Conservation (phyloP, 768 basidiomycete genomes). For the Hortiboletus campestris region DNA sequence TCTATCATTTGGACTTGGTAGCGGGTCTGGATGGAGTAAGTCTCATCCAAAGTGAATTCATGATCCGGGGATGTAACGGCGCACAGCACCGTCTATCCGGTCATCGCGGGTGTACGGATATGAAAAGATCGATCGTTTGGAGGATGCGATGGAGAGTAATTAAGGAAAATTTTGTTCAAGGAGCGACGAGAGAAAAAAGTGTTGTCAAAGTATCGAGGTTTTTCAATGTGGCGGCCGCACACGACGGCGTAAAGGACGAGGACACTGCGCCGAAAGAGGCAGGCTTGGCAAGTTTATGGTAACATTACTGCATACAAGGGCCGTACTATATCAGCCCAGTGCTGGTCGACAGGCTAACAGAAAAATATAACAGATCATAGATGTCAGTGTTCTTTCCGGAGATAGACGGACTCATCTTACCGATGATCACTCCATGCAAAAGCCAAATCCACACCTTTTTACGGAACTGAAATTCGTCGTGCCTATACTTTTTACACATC, state of each 20-base stretch:
- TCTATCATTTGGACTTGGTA: constrained; percentile 10
- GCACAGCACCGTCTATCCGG: constrained; percentile 25
- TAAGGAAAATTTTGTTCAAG: constrained; percentile 25
- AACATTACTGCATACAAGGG: constrained; percentile 15
- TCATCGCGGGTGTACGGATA: constrained; percentile 33
- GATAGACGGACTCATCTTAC: constrained; percentile 30
- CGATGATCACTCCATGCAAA: constrained; percentile 34
- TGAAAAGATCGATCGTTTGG: constrained; percentile 25
- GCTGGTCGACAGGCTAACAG: constrained; percentile 7
- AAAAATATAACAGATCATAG: constrained; percentile 1
- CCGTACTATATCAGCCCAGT: constrained; percentile 17
- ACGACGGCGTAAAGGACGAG: neutral
- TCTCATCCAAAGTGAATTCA: constrained; percentile 11
- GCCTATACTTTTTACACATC: constrained; percentile 19
- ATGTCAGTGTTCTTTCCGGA: constrained; percentile 26
- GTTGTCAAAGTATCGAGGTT: neutral
- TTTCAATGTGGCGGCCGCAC: constrained; percentile 1
- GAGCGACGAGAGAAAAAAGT: constrained; percentile 2
- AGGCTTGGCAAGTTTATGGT: constrained; percentile 7
- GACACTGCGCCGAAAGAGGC: constrained; percentile 10
- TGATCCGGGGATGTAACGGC: constrained; percentile 32
- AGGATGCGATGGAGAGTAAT: neutral
- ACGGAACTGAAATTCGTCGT: constrained; percentile 31
- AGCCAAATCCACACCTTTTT: constrained; percentile 32
- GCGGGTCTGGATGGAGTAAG: constrained; percentile 11